Conservation (phyloP, 345 rosid genomes). For the Theobroma cacao region DNA sequence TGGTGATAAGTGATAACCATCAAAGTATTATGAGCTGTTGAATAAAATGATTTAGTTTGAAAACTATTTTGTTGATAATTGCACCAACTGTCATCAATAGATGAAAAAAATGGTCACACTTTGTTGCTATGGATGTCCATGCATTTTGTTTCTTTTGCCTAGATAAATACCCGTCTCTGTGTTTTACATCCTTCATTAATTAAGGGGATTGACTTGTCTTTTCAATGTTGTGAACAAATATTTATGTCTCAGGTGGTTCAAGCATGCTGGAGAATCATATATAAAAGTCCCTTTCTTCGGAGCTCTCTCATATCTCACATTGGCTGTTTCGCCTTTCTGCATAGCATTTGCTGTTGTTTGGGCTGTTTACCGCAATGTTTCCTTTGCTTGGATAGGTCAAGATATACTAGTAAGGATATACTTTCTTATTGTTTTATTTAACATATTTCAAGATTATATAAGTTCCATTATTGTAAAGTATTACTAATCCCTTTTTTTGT, state of each 20-base stretch:
- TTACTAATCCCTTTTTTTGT: background rate
- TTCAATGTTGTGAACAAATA: constrained; percentile 3
- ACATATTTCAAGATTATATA: background rate
- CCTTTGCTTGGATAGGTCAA: constrained; percentile 97
- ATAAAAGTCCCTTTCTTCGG: constrained; percentile 87
- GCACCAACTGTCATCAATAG: background rate
- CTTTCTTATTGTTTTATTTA: constrained; percentile 1
- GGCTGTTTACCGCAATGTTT: constrained; percentile 65
- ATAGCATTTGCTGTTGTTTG: constrained; percentile 82
- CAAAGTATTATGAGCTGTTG: background rate
- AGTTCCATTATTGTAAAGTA: background rate
- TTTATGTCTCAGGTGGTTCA: constrained; percentile 68
- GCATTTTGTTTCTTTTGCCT: background rate
- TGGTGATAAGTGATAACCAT: background rate
- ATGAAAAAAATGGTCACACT: background rate
- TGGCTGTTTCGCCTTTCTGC: constrained; percentile 94
- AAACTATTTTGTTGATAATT: background rate
- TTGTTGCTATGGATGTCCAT: constrained; percentile 8
- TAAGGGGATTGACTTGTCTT: constrained; percentile 7
- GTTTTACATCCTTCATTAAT: constrained; percentile 5
- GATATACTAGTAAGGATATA: constrained; percentile 79
- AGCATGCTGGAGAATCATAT: constrained; percentile 54
- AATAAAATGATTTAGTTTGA: background rate
- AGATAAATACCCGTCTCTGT: background rate
- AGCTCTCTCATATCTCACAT: constrained; percentile 76